Conservation (phyloP, 2,329 filamentous ascomycete genomes). For the Colletotrichum acutatum region DNA sequence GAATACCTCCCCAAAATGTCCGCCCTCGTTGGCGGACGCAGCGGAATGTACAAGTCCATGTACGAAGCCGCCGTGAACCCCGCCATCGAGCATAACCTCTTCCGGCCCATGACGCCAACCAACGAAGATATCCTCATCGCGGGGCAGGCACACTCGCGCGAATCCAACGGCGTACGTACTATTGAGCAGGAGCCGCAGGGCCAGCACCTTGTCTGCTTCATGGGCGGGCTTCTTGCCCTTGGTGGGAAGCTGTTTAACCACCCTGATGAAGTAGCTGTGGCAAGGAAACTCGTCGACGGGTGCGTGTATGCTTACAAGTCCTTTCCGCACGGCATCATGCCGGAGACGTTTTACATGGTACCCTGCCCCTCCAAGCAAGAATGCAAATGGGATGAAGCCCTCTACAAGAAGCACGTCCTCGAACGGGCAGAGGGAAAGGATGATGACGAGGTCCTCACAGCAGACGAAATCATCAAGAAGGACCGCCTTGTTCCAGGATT, state of each 20-base stretch:
- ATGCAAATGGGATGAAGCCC: constrained; percentile 45
- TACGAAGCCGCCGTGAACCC: constrained; percentile 71
- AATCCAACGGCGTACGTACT: background rate
- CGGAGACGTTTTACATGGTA: constrained; percentile 63
- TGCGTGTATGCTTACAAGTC: constrained; percentile 68
- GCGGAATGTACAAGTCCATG: constrained; percentile 69
- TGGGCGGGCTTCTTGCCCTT: constrained; percentile 76
- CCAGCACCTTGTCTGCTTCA: constrained; percentile 76
- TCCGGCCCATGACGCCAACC: constrained; percentile 73
- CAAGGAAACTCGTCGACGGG: constrained; percentile 60
- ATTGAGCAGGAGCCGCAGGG: constrained; percentile 55
- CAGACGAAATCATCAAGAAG: constrained; percentile 42
- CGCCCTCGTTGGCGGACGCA: constrained; percentile 72
- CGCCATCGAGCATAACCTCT: constrained; percentile 72
- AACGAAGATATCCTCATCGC: constrained; percentile 71
- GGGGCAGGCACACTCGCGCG: constrained; percentile 26
- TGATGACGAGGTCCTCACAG: constrained; percentile 37
- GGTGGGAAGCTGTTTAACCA: constrained; percentile 70
- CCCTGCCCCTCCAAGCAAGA: constrained; percentile 47
- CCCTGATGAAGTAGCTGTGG: constrained; percentile 57
- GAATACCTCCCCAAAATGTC: constrained; percentile 72
- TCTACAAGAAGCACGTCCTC: constrained; percentile 48
- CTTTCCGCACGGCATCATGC: constrained; percentile 68
- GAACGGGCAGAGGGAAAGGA: constrained; percentile 40
- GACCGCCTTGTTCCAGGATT: constrained; percentile 42